phyloP scores from a whole-genome alignment of 768 basidiomycete genomes.

The Tricholoma hemisulphureum region DNA sequence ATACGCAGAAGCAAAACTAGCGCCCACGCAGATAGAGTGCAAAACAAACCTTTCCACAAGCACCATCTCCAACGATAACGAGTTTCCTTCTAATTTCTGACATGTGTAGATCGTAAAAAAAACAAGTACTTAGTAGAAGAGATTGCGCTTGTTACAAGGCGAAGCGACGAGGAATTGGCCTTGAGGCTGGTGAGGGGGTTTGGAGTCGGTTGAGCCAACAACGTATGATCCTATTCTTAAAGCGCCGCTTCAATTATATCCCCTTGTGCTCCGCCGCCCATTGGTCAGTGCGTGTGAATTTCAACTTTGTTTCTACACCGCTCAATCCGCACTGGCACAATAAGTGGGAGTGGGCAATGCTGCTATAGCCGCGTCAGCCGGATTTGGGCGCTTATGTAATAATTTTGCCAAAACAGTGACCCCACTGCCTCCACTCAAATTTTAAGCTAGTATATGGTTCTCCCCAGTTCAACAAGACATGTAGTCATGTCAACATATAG shows the following conservation, averaged over 20 bases:
- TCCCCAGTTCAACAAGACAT: no score
- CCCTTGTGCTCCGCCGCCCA: constrained; percentile 1
- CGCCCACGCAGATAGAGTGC: neutral
- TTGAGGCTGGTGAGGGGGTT: constrained; percentile 8
- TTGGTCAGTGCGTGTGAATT: constrained; percentile 26
- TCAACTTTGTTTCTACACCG: neutral
- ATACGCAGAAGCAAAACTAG: neutral
- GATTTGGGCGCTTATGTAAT: no score
- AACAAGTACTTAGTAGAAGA: neutral
- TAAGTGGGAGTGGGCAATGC: no score
- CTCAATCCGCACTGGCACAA: no score
- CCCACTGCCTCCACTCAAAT: no score
- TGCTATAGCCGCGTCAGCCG: no score
- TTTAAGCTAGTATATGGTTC: no score
- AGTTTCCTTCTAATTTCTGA: constrained; percentile 98
- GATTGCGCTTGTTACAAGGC: neutral
- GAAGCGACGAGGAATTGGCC: constrained; percentile 4
- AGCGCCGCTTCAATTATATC: constrained; percentile 22
- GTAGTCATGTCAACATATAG: no score
- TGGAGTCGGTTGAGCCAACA: constrained; percentile 14
- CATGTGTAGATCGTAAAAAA: constrained; percentile 45
- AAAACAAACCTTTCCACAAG: constrained; percentile 80
- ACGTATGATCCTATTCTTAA: constrained; percentile 19
- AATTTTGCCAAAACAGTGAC: no score
- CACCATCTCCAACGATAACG: constrained; percentile 98